Evolutionary conservation across 768 basidiomycete genomes (phyloP).

Genomic region (Naganishia friedmannii): DNA sequence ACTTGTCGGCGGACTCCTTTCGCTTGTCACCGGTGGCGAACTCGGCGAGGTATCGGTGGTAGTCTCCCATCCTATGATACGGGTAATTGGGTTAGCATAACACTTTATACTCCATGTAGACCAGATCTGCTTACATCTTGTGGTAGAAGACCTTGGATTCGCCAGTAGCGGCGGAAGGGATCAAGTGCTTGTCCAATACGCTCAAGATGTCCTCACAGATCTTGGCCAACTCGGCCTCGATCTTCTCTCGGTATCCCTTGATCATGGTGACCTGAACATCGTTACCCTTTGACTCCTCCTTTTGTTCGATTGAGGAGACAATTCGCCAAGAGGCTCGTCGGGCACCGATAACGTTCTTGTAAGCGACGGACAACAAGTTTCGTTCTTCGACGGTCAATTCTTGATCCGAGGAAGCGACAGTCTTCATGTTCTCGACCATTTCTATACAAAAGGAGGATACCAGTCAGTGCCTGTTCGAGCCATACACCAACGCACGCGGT

Average conservation of each 20-base stretch:
- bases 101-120: too few relatives aligned
- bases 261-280: constrained; percentile 95
- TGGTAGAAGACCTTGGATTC: constrained; percentile 99
- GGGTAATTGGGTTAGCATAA: constrained; percentile 9
- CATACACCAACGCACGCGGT: background rate
- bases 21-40: constrained; percentile 97
- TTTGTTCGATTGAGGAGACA: constrained; percentile 97
- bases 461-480: background rate
- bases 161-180: constrained; percentile 87
- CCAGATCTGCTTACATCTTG: constrained; percentile 87
- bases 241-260: constrained; percentile 96
- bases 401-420: constrained; percentile 92
- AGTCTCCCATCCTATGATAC: constrained; percentile 85
- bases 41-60: constrained; percentile 98
- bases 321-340: constrained; percentile 98
- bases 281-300: constrained; percentile 98
- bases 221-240: constrained; percentile 91
- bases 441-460: constrained; percentile 56
- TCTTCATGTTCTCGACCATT: constrained; percentile 99
- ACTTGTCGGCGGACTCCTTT: constrained; percentile 95
- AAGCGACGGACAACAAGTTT: constrained; percentile 93
- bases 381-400: constrained; percentile 98
- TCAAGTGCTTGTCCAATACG: constrained; percentile 96
- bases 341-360: constrained; percentile 99
- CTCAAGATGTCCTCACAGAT: constrained; percentile 98